Percentiles rank a stretch among this genome's conserved stretches.
These are phyloP conservation scores for Torulaspora quercuum DNA, from an alignment of 805 yeast species.

Conservation along the genomic window DNA sequence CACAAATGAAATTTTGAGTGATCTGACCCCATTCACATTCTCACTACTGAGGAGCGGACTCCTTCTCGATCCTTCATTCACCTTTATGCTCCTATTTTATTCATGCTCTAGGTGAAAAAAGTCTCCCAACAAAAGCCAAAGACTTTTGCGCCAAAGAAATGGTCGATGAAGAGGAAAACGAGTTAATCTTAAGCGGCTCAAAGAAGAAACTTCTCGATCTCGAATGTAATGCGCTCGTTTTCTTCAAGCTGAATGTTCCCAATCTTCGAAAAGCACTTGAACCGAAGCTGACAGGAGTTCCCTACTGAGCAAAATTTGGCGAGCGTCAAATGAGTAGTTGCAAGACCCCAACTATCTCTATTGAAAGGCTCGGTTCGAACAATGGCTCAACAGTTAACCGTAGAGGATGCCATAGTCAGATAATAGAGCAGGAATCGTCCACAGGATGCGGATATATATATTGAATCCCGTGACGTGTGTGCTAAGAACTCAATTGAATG, in stretches of 20 bases:
- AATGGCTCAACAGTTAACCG: no score
- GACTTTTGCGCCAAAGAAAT: no score
- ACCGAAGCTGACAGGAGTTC: neutral
- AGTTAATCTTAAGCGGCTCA: neutral
- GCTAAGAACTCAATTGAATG: slow-evolving; percentile 15
- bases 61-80: no score
- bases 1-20: neutral
- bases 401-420: no score
- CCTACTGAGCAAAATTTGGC: slow-evolving; percentile 15
- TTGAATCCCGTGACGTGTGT: slow-evolving; percentile 22
- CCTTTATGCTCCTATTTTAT: no score
- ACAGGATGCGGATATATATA: slow-evolving; percentile 23
- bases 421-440: slow-evolving; percentile 17
- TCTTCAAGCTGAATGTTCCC: slow-evolving; percentile 13
- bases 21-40: neutral
- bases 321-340: slow-evolving; percentile 13
- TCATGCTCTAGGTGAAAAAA: no score
- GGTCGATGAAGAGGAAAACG: neutral
- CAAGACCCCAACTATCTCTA: no score
- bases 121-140: no score
- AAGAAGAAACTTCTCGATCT: slow-evolving; percentile 15
- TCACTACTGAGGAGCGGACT: no score
- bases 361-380: no score
- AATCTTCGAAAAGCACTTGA: neutral
- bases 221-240: slow-evolving; percentile 22